These are phyloP conservation scores for Aspergillus sp. DNA, from an alignment of 2,329 filamentous ascomycete genomes.

Conservation along the genomic window DNA sequence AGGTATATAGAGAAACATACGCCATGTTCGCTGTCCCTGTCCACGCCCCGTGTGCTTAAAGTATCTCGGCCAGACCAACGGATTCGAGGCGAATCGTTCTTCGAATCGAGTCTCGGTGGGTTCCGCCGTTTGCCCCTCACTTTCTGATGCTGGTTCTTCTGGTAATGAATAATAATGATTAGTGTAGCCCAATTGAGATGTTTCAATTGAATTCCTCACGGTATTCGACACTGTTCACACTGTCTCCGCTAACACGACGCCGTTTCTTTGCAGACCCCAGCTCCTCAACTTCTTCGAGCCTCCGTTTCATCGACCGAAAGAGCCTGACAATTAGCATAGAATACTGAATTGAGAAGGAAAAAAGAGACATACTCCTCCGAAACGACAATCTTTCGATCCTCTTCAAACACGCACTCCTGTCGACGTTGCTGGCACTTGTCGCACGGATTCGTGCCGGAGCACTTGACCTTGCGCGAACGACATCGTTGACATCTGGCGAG, in stretches of 20 bases:
- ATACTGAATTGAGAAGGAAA: neutral
- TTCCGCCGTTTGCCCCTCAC: constrained; percentile 2
- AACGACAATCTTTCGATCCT: constrained; percentile 41
- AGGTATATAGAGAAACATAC: constrained; percentile 4
- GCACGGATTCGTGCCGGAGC: constrained; percentile 32
- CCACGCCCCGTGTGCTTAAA: neutral
- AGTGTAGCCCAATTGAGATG: neutral
- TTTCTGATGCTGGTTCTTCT: constrained; percentile 1
- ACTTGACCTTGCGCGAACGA: constrained; percentile 36
- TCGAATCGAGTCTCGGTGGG: constrained; percentile 17
- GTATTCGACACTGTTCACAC: too few species aligned
- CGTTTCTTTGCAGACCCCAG: constrained; percentile 12
- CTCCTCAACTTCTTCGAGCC: constrained; percentile 10
- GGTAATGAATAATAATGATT: neutral
- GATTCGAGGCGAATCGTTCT: constrained; percentile 18
- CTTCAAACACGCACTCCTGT: constrained; percentile 33
- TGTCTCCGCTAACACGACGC: neutral
- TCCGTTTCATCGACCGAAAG: constrained; percentile 14
- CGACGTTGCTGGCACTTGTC: constrained; percentile 32
- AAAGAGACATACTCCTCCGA: constrained; percentile 33
- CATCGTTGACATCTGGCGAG: constrained; percentile 31
- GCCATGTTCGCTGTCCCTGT: constrained; percentile 9
- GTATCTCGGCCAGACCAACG: constrained; percentile 27
- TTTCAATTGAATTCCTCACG: too few species aligned
- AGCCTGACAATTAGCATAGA: constrained; percentile 3